phyloP scores from a whole-genome alignment of 2,329 filamentous ascomycete species.

The Ceratocystis lukuohia region DNA sequence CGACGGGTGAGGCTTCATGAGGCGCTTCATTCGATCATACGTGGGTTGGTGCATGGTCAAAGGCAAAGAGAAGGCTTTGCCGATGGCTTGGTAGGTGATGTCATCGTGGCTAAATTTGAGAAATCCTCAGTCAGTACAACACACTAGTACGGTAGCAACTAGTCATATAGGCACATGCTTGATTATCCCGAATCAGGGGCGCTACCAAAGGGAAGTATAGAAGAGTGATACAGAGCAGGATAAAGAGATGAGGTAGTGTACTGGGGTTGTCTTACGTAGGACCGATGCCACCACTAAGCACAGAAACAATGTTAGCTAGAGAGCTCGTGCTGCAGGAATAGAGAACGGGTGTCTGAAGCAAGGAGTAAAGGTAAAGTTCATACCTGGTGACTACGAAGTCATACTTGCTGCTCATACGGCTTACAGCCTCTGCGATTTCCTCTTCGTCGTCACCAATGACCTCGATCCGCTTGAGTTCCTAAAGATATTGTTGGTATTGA shows the following conservation, averaged over 20 bases:
- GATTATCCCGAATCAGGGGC: slow-evolving; percentile 5
- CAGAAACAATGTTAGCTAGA: slow-evolving; percentile 15
- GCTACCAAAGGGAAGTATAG: not conserved
- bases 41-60: slow-evolving; percentile 66
- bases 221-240: slow-evolving; percentile 1
- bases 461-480: slow-evolving; percentile 72
- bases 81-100: slow-evolving; percentile 91
- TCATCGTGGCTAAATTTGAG: slow-evolving; percentile 63
- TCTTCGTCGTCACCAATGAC: slow-evolving; percentile 85
- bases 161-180: not conserved
- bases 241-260: not conserved
- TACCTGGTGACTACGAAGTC: slow-evolving; percentile 85
- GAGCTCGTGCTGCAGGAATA: not conserved
- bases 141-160: not conserved
- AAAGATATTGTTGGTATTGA: not conserved
- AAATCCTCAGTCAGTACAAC: not conserved
- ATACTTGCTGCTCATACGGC: slow-evolving; percentile 75
- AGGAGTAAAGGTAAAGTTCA: slow-evolving; percentile 8
- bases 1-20: slow-evolving; percentile 59
- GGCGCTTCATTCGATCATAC: slow-evolving; percentile 66
- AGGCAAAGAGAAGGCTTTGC: slow-evolving; percentile 68
- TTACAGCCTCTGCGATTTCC: slow-evolving; percentile 79
- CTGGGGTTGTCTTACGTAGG: slow-evolving; percentile 55
- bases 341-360: not conserved
- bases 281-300: slow-evolving; percentile 67